These are phyloP conservation scores for Prunella vulgaris DNA, from an alignment of 257 asterid genomes.

Conservation along the genomic window DNA sequence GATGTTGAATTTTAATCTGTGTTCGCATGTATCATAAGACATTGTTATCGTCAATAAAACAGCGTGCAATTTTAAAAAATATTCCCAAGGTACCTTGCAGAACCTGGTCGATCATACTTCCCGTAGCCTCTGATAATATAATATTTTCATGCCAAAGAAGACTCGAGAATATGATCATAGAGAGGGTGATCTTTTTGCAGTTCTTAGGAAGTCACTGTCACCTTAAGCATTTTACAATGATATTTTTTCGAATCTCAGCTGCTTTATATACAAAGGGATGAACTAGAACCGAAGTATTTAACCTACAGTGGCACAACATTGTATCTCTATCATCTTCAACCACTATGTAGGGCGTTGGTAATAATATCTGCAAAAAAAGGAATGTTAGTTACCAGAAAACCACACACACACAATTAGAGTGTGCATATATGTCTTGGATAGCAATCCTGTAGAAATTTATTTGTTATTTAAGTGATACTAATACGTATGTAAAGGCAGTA, in stretches of 20 bases:
- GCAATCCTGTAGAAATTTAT: constrained; percentile 2
- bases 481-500: neutral
- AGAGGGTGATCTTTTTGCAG: neutral
- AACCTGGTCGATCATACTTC: neutral
- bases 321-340: neutral
- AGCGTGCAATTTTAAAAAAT: neutral
- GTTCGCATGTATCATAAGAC: neutral
- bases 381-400: constrained; percentile 8
- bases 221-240: neutral
- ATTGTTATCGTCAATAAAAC: neutral
- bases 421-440: neutral
- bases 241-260: neutral
- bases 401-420: neutral
- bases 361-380: constrained; percentile 60
- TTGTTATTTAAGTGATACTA: neutral
- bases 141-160: neutral
- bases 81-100: neutral
- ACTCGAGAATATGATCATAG: neutral
- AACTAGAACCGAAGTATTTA: neutral
- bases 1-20: neutral
- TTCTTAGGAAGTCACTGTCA: neutral
- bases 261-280: neutral
- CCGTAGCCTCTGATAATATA: neutral
- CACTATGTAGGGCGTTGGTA: constrained; percentile 45
- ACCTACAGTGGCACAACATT: neutral